Evolutionary conservation across 148 eudicot genomes (phyloP).

Genomic region (Pouteria glomerata): DNA sequence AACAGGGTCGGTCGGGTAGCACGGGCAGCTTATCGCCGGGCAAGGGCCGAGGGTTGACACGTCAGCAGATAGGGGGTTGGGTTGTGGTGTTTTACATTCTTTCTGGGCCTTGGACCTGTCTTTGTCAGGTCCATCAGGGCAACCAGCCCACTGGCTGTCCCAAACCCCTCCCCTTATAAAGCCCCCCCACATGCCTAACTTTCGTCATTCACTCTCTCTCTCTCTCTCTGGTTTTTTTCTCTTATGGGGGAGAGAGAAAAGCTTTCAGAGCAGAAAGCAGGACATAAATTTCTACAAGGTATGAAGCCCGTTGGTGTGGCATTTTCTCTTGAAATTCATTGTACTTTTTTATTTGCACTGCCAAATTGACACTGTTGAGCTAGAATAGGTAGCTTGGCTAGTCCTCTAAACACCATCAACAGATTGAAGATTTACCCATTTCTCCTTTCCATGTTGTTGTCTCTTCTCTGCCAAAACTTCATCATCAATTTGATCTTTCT

Average conservation of each 20-base stretch:
- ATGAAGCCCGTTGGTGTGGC: background rate
- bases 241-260: constrained; percentile 23
- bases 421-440: background rate
- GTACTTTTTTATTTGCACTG: background rate
- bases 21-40: background rate
- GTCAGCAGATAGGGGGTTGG: no score
- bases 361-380: background rate
- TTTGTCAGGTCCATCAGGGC: constrained; percentile 19
- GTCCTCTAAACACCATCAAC: no score
- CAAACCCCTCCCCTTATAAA: constrained; percentile 6
- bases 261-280: constrained; percentile 18
- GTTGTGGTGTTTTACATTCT: constrained; percentile 6
- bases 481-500: background rate
- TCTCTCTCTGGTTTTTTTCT: background rate
- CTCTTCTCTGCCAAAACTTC: background rate
- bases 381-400: no score
- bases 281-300: constrained; percentile 20
- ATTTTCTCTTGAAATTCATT: background rate
- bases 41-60: background rate
- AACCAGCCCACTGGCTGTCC: constrained; percentile 30
- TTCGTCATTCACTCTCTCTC: background rate
- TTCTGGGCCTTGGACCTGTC: constrained; percentile 37
- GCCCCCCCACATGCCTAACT: constrained; percentile 14
- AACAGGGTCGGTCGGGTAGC: no score
- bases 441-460: no score